A percentile compares a stretch with the other conserved stretches of the same genome.
phyloP scores from a whole-genome alignment of 2,329 filamentous ascomycete genomes.

The Stemphylium vesicarium region DNA sequence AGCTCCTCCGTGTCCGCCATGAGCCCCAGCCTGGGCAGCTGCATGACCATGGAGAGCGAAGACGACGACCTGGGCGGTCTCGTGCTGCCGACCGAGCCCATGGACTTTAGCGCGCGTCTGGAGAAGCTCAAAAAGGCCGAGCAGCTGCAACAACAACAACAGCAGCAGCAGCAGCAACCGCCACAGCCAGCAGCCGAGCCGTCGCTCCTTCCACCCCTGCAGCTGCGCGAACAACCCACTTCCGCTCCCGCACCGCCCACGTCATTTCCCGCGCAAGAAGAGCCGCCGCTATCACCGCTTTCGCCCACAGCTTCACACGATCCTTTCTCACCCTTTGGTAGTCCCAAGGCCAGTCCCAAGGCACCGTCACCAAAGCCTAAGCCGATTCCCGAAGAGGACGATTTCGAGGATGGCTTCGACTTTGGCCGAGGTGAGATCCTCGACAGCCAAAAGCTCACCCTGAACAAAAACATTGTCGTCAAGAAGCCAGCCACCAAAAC shows the following conservation, averaged over 20 bases:
- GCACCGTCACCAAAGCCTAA: slow-evolving; percentile 25
- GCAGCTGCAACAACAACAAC: slow-evolving; percentile 4
- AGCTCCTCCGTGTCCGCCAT: slow-evolving; percentile 88
- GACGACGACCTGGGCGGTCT: slow-evolving; percentile 93
- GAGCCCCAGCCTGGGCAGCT: slow-evolving; percentile 91
- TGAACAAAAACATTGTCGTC: slow-evolving; percentile 91
- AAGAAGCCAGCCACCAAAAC: slow-evolving; percentile 67
- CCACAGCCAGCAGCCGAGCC: slow-evolving; percentile 16
- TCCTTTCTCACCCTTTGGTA: slow-evolving; percentile 27
- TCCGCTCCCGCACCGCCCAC: slow-evolving; percentile 35
- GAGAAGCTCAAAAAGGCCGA: slow-evolving; percentile 69
- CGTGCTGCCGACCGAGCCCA: slow-evolving; percentile 78
- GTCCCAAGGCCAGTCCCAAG: slow-evolving; percentile 26
- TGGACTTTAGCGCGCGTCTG: slow-evolving; percentile 82
- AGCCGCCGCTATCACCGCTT: slow-evolving; percentile 10
- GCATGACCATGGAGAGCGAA: slow-evolving; percentile 88
- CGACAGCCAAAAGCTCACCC: slow-evolving; percentile 76
- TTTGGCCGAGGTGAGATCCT: slow-evolving; percentile 84
- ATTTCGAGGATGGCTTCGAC: slow-evolving; percentile 86
- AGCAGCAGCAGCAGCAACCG: slow-evolving; percentile 22
- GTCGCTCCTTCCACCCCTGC: slow-evolving; percentile 26
- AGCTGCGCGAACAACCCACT: slow-evolving; percentile 33
- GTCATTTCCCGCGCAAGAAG: slow-evolving; percentile 3
- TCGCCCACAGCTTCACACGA: slow-evolving; percentile 25
- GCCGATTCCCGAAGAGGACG: slow-evolving; percentile 60